Percentiles rank a stretch among this genome's conserved stretches.
Evolutionary conservation across 163 green algal species (phyloP).

Genomic region (Scenedesmus sp.): DNA sequence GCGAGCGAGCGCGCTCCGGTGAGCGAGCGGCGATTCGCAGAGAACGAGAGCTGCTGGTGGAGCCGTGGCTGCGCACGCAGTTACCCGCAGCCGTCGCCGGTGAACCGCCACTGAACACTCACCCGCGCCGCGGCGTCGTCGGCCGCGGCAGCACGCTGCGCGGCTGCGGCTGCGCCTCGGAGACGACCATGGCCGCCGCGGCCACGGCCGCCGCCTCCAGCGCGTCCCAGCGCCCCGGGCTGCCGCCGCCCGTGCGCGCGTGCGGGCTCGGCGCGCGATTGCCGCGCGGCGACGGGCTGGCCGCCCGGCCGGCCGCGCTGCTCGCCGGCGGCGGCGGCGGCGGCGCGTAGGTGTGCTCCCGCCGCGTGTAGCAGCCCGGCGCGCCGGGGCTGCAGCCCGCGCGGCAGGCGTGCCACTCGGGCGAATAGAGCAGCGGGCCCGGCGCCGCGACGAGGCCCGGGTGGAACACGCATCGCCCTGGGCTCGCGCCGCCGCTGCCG

Average conservation of each 20-base stretch:
- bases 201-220: neutral
- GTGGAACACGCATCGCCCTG: slow-evolving; percentile 56
- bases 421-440: slow-evolving; percentile 49
- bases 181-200: neutral
- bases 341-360: slow-evolving; percentile 36
- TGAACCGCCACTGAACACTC: too few relatives aligned
- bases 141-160: slow-evolving; percentile 4
- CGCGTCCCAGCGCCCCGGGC: neutral
- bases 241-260: neutral
- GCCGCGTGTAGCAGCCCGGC: slow-evolving; percentile 36
- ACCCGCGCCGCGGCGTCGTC: neutral
- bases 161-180: neutral
- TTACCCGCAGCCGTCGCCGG: too few relatives aligned
- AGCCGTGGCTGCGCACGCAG: too few relatives aligned
- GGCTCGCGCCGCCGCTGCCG: slow-evolving; percentile 38
- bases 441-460: slow-evolving; percentile 51
- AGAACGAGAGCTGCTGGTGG: too few relatives aligned
- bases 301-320: neutral
- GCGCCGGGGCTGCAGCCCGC: slow-evolving; percentile 14
- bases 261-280: neutral
- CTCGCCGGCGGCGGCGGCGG: neutral
- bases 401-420: slow-evolving; percentile 57
- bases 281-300: neutral
- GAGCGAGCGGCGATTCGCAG: too few relatives aligned
- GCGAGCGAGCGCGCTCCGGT: too few relatives aligned